Conservation (phyloP, 192 early-diverging fungal genomes). For the Mortierella alpina region DNA sequence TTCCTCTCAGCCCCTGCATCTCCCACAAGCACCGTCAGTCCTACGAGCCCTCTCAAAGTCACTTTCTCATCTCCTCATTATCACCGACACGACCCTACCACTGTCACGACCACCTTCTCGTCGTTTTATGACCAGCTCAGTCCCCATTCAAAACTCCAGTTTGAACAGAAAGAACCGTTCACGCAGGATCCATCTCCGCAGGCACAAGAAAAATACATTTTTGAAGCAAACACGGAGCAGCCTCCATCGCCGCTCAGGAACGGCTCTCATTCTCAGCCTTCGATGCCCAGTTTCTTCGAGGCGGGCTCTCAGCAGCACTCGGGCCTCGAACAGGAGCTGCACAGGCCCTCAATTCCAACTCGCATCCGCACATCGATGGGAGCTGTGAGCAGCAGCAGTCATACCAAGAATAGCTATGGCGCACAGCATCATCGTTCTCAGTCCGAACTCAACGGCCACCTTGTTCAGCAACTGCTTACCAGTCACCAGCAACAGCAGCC, state of each 20-base stretch:
- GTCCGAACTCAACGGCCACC: background rate
- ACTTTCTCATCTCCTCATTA: slow-evolving; percentile 17
- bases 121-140: slow-evolving; percentile 16
- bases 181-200: background rate
- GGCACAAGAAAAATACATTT: background rate
- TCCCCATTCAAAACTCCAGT: slow-evolving; percentile 8
- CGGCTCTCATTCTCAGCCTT: slow-evolving; percentile 8
- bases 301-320: background rate
- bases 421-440: background rate
- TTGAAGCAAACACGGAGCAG: background rate
- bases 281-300: background rate
- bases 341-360: background rate
- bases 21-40: slow-evolving; percentile 2
- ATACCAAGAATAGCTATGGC: background rate
- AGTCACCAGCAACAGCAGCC: background rate
- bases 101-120: slow-evolving; percentile 12
- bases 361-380: background rate
- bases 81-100: slow-evolving; percentile 7
- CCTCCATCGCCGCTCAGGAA: slow-evolving; percentile 2
- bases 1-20: background rate
- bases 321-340: background rate
- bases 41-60: slow-evolving; percentile 13
- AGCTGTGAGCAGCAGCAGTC: slow-evolving; percentile 1
- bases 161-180: background rate
- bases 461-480: slow-evolving; percentile 1